Evolutionary conservation across 768 basidiomycete species (phyloP).

Genomic region (Boletus bicolor): DNA sequence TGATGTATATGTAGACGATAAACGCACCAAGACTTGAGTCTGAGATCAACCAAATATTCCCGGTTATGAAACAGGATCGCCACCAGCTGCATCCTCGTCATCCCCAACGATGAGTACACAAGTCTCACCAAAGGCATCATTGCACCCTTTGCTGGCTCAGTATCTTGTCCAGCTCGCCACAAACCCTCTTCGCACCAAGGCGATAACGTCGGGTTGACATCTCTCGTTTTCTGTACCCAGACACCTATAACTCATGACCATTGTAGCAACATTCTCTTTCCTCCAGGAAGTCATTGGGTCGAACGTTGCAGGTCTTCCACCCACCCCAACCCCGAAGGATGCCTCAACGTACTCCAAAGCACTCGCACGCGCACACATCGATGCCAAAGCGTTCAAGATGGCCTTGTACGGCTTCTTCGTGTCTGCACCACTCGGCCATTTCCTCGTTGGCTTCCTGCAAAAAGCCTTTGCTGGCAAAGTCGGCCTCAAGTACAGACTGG

Average conservation of each 20-base stretch:
- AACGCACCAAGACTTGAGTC: background rate
- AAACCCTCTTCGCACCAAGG: conserved; percentile 79
- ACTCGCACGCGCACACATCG: conserved; percentile 56
- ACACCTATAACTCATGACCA: background rate
- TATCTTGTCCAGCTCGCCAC: conserved; percentile 67
- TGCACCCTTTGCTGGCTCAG: conserved; percentile 53
- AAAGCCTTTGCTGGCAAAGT: conserved; percentile 74
- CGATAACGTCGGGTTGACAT: conserved; percentile 62
- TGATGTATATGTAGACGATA: background rate
- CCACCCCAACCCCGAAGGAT: conserved; percentile 47
- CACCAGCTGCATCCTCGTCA: background rate
- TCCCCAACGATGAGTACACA: conserved; percentile 37
- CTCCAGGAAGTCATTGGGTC: conserved; percentile 82
- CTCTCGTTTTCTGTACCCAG: background rate
- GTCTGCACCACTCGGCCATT: conserved; percentile 78
- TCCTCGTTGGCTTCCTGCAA: conserved; percentile 69
- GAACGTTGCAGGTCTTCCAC: conserved; percentile 60
- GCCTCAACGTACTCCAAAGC: conserved; percentile 50
- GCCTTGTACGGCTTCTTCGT: conserved; percentile 78
- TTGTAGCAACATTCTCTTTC: conserved; percentile 52
- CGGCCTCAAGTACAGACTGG: conserved; percentile 57
- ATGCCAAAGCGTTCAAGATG: conserved; percentile 78
- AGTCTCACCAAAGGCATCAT: conserved; percentile 17
- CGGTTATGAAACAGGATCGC: background rate
- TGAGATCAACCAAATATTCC: background rate